Percentiles rank a stretch among this genome's conserved stretches.
Evolutionary conservation across 345 rosid species (phyloP).

Genomic region (Odontarrhena argentea): DNA sequence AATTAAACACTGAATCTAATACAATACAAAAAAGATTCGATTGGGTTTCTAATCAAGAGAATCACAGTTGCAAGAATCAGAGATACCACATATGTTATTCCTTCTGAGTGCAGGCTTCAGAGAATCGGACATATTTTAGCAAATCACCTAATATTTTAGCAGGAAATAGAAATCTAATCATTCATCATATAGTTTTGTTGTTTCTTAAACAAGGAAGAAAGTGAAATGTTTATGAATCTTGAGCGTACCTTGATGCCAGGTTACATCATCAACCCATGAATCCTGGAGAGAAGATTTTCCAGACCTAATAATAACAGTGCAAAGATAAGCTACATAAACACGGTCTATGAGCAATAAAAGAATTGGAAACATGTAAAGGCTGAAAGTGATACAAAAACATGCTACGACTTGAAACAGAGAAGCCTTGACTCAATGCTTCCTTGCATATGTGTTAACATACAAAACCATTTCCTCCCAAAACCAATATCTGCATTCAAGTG

Average conservation of each 20-base stretch:
- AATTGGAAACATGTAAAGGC: neutral
- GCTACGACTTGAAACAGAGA: constrained; percentile 47
- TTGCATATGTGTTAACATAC: constrained; percentile 45
- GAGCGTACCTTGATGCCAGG: constrained; percentile 57
- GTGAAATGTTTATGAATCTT: neutral
- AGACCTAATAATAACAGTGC: constrained; percentile 48
- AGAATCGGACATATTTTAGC: constrained; percentile 56
- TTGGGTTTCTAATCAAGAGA: too few relatives aligned
- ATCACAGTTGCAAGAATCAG: too few relatives aligned
- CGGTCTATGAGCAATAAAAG: neutral
- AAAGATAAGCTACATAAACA: neutral
- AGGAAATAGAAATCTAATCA: neutral
- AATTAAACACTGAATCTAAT: too few relatives aligned
- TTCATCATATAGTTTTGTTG: neutral
- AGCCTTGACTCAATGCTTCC: constrained; percentile 43
- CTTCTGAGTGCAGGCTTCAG: constrained; percentile 53
- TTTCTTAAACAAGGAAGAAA: neutral
- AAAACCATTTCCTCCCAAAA: constrained; percentile 47
- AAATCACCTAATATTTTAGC: constrained; percentile 51
- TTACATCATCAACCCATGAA: constrained; percentile 55
- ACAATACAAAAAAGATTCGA: too few relatives aligned
- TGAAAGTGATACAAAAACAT: constrained; percentile 14
- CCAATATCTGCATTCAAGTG: constrained; percentile 37
- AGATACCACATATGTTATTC: constrained; percentile 67
- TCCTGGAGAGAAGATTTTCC: constrained; percentile 57